Conservation (phyloP, 139 green algal species). For the Desmodesmus armatus region DNA sequence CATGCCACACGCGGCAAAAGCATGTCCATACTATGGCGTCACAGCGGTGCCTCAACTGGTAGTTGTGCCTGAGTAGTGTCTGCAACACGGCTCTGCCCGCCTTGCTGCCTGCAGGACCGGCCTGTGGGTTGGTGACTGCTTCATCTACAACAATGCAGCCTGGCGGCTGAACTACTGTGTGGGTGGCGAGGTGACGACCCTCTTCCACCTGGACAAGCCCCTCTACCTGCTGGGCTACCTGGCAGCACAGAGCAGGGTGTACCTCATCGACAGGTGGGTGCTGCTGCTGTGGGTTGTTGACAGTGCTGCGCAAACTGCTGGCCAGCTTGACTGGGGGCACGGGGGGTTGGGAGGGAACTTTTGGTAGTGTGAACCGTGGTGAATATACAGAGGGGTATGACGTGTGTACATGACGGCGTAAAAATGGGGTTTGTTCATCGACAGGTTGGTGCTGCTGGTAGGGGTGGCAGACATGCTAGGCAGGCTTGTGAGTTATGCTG, state of each 20-base stretch:
- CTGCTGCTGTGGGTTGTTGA: not conserved
- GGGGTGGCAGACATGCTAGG: no score
- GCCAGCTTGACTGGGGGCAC: not conserved
- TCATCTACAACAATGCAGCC: constrained; percentile 97
- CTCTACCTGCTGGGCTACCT: constrained; percentile 99
- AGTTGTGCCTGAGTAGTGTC: no score
- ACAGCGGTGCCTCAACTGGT: no score
- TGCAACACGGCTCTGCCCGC: no score
- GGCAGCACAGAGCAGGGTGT: constrained; percentile 88
- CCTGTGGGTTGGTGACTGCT: constrained; percentile 93
- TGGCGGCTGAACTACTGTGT: constrained; percentile 99
- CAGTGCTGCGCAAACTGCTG: no score
- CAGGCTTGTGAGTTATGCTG: no score
- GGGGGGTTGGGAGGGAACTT: no score
- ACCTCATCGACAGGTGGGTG: constrained; percentile 92
- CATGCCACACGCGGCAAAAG: no score
- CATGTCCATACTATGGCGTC: no score
- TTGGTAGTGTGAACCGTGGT: not conserved
- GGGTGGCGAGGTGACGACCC: constrained; percentile 95
- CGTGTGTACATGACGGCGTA: not conserved
- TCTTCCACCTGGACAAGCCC: constrained; percentile 96
- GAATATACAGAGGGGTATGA: not conserved
- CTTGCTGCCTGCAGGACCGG: constrained; percentile 34
- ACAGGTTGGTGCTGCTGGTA: no score
- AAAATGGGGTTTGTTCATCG: not conserved